Evolutionary conservation across 1,284 basidiomycete species (phyloP).

Genomic region (Tremellales sp.): DNA sequence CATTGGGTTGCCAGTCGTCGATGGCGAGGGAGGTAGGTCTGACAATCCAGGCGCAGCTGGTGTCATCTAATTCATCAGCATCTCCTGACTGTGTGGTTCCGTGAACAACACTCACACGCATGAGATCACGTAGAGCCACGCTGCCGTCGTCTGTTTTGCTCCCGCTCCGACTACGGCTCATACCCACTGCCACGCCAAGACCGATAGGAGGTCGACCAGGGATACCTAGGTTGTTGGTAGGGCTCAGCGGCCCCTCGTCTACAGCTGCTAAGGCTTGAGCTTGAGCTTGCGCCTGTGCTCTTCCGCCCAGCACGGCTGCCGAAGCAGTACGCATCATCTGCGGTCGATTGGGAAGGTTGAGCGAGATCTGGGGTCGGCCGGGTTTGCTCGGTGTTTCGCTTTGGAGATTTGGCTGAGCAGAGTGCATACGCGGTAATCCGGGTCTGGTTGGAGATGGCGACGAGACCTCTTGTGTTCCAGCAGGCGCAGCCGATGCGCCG

Average conservation of each 20-base stretch:
- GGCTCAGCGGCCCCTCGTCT: slow-evolving; percentile 13
- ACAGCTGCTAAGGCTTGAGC: slow-evolving; percentile 24
- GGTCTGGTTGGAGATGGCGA: slow-evolving; percentile 8
- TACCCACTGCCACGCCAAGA: slow-evolving; percentile 8
- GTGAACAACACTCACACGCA: slow-evolving; percentile 34
- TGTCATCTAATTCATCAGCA: slow-evolving; percentile 27
- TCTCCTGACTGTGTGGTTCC: background rate
- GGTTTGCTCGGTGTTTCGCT: background rate
- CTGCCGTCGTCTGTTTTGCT: slow-evolving; percentile 30
- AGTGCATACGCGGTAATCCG: slow-evolving; percentile 1
- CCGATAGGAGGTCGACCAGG: slow-evolving; percentile 12
- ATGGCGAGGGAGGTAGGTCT: slow-evolving; percentile 74
- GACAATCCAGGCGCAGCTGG: slow-evolving; percentile 36
- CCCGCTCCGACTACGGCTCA: slow-evolving; percentile 39
- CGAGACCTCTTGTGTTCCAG: background rate
- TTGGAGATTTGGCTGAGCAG: background rate
- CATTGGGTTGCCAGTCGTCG: slow-evolving; percentile 40
- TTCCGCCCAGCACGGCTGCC: slow-evolving; percentile 47
- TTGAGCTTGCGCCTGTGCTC: slow-evolving; percentile 27
- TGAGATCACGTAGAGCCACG: slow-evolving; percentile 37
- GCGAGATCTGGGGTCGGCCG: slow-evolving; percentile 1
- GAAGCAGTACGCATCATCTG: slow-evolving; percentile 46
- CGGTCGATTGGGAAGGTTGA: slow-evolving; percentile 21
- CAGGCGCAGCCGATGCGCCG: slow-evolving; percentile 27
- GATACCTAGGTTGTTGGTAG: slow-evolving; percentile 21